Percentiles rank a stretch among this genome's conserved stretches.
Evolutionary conservation across 1,284 basidiomycete genomes (phyloP).

Genomic region (Puccinia brachypodii): DNA sequence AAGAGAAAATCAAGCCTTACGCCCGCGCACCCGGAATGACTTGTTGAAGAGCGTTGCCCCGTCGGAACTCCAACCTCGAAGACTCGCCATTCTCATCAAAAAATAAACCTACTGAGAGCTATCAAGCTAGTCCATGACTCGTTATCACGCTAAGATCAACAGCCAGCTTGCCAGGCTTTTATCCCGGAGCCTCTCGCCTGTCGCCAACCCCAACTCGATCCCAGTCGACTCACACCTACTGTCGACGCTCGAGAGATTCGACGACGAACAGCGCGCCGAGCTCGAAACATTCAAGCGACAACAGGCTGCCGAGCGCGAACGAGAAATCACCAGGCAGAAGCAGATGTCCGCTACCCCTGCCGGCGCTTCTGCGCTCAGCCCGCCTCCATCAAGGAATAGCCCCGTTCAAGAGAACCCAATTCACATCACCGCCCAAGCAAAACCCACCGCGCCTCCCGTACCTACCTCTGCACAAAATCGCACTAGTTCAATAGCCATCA

Average conservation of each 20-base stretch:
- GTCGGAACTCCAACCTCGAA: neutral
- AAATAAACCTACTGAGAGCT: neutral
- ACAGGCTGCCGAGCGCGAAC: neutral
- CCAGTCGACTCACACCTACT: neutral
- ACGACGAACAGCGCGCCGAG: neutral
- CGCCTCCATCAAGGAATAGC: neutral
- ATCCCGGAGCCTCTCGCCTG: neutral
- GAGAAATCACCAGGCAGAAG: neutral
- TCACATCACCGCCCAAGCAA: conserved; percentile 17
- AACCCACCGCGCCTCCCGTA: neutral
- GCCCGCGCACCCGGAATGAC: neutral
- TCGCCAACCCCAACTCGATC: neutral
- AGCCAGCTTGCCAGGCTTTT: neutral
- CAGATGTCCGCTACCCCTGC: neutral
- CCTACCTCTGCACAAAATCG: neutral
- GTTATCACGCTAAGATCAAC: neutral
- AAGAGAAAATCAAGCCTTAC: neutral
- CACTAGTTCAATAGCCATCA: neutral
- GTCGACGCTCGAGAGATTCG: neutral
- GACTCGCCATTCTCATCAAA: no score
- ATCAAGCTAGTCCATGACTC: neutral
- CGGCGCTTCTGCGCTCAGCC: neutral
- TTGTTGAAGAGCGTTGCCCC: neutral
- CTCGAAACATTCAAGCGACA: conserved; percentile 13
- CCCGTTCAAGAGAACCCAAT: neutral